phyloP scores from a whole-genome alignment of 2,329 filamentous ascomycete species.

The Thyridium curvatum region DNA sequence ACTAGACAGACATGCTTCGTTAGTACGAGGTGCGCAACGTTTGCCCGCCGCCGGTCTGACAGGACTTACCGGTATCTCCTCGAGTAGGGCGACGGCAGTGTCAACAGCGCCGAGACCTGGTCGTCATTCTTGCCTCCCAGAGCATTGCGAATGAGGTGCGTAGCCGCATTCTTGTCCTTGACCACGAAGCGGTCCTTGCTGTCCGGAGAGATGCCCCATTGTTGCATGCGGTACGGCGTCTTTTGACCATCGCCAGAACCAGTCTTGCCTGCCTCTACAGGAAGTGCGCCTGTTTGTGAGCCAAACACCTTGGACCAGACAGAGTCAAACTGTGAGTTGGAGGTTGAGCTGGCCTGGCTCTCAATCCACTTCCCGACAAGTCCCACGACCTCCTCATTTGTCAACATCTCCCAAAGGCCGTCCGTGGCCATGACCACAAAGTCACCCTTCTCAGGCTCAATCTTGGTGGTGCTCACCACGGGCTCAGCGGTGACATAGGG shows the following conservation, averaged over 20 bases:
- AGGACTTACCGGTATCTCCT: conserved; percentile 75
- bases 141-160: conserved; percentile 90
- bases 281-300: conserved; percentile 51
- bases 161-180: conserved; percentile 92
- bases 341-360: conserved; percentile 50
- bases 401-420: conserved; percentile 98
- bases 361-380: conserved; percentile 97
- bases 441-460: conserved; percentile 83
- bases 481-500: conserved; percentile 98
- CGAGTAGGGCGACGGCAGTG: conserved; percentile 84
- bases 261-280: conserved; percentile 61
- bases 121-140: conserved; percentile 90
- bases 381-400: conserved; percentile 95
- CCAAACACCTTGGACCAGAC: conserved; percentile 61
- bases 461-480: conserved; percentile 85
- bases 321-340: conserved; percentile 60
- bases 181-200: conserved; percentile 82
- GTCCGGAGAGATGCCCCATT: conserved; percentile 78
- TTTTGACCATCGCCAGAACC: conserved; percentile 63
- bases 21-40: too few relatives aligned
- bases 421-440: conserved; percentile 96
- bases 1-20: too few relatives aligned
- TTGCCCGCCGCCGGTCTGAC: too few relatives aligned
- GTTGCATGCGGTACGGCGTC: conserved; percentile 79
- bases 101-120: conserved; percentile 87